phyloP scores from a whole-genome alignment of 2,329 filamentous ascomycete species.

The Sporothrix euskadiensis region DNA sequence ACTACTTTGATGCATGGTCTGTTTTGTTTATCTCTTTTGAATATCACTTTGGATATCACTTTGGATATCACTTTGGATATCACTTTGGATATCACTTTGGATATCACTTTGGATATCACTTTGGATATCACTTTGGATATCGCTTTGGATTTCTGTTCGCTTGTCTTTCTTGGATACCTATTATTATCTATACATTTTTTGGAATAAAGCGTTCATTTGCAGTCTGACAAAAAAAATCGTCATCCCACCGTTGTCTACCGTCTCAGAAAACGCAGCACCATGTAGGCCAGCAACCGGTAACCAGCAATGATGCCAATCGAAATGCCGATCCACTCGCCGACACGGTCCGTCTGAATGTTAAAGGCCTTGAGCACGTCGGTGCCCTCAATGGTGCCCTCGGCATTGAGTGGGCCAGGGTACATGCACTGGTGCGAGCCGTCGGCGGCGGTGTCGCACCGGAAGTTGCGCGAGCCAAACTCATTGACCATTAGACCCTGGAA shows the following conservation, averaged over 20 bases:
- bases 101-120: not conserved
- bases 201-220: not conserved
- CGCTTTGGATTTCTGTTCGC: no score
- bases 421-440: slow-evolving; percentile 62
- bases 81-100: not conserved
- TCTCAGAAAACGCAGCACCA: slow-evolving; percentile 20
- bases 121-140: no score
- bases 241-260: not conserved
- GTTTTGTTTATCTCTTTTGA: not conserved
- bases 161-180: not conserved
- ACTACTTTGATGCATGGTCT: not conserved
- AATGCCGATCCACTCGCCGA: slow-evolving; percentile 73
- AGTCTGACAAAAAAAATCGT: not conserved
- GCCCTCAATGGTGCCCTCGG: slow-evolving; percentile 69
- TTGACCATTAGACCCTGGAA: slow-evolving; percentile 95
- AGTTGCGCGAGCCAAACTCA: slow-evolving; percentile 69
- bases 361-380: slow-evolving; percentile 69
- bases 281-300: slow-evolving; percentile 52
- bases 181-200: not conserved
- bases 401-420: slow-evolving; percentile 63
- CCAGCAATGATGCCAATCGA: slow-evolving; percentile 73
- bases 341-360: slow-evolving; percentile 64
- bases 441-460: slow-evolving; percentile 50
- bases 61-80: no score
- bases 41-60: not conserved